Conservation (phyloP, 768 basidiomycete species). For the Boletus subcaerulescens region DNA sequence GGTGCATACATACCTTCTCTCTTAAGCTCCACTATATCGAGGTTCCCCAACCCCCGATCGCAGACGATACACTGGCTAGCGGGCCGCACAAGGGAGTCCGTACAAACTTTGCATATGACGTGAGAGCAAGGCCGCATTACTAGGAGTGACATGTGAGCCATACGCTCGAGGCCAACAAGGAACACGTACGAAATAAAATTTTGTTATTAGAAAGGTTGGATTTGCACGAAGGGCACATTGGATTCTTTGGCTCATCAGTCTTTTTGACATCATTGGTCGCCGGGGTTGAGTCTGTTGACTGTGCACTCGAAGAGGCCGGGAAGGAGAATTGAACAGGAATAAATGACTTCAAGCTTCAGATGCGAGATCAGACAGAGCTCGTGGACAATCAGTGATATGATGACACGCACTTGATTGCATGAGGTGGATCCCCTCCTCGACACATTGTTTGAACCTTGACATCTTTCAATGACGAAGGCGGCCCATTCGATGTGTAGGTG, state of each 20-base stretch:
- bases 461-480: conserved; percentile 66
- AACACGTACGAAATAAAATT: conserved; percentile 60
- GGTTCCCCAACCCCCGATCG: conserved; percentile 59
- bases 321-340: conserved; percentile 79
- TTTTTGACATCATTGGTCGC: conserved; percentile 35
- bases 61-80: conserved; percentile 86
- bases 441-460: conserved; percentile 89
- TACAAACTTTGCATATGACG: conserved; percentile 89
- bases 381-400: neutral
- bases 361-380: conserved; percentile 2
- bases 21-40: conserved; percentile 78
- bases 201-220: conserved; percentile 77
- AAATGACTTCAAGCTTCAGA: conserved; percentile 72
- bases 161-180: neutral
- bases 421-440: conserved; percentile 73
- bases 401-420: conserved; percentile 67
- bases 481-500: conserved; percentile 61
- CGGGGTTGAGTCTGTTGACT: conserved; percentile 39
- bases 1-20: conserved; percentile 68
- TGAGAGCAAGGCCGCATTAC: conserved; percentile 88
- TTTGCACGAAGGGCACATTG: conserved; percentile 89
- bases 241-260: conserved; percentile 53
- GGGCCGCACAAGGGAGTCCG: conserved; percentile 79
- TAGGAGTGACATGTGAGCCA: conserved; percentile 25
- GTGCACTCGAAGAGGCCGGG: conserved; percentile 35